These are phyloP conservation scores for Solanum commersonii DNA, from an alignment of 257 asterid species.

Conservation along the genomic window DNA sequence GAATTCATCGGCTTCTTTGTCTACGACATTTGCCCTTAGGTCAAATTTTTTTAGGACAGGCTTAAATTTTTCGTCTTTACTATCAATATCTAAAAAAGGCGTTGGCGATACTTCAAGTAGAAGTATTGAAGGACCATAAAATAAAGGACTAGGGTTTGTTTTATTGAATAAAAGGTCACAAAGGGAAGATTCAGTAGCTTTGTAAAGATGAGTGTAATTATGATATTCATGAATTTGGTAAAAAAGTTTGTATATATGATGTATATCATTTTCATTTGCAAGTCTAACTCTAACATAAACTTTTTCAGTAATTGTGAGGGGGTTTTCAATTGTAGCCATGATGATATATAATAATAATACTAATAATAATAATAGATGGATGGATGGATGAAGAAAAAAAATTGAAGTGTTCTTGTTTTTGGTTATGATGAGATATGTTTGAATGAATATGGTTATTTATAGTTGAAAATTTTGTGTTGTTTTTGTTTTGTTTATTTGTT, in stretches of 20 bases:
- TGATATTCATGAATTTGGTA: slow-evolving; percentile 7
- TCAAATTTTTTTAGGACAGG: not conserved
- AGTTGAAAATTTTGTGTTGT: not conserved
- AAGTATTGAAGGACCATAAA: not conserved
- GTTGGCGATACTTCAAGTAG: slow-evolving; percentile 2
- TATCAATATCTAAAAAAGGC: not conserved
- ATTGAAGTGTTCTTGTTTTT: not conserved
- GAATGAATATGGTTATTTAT: not conserved
- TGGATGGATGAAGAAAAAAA: no score
- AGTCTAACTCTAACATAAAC: slow-evolving; percentile 2
- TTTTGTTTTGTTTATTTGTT: not conserved
- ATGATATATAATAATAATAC: not conserved
- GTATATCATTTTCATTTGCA: not conserved
- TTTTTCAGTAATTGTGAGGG: not conserved
- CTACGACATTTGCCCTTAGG: not conserved
- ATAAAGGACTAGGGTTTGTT: slow-evolving; percentile 1
- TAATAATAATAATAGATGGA: no score
- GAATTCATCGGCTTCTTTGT: not conserved
- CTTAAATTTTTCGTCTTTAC: not conserved
- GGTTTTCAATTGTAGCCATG: not conserved
- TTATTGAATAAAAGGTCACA: not conserved
- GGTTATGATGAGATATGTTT: not conserved
- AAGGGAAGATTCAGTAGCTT: slow-evolving; percentile 2
- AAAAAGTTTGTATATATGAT: slow-evolving; percentile 2
- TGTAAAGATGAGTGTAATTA: not conserved